phyloP scores from a whole-genome alignment of 176 grass and related monocot species.

The Bromus sterilis region DNA sequence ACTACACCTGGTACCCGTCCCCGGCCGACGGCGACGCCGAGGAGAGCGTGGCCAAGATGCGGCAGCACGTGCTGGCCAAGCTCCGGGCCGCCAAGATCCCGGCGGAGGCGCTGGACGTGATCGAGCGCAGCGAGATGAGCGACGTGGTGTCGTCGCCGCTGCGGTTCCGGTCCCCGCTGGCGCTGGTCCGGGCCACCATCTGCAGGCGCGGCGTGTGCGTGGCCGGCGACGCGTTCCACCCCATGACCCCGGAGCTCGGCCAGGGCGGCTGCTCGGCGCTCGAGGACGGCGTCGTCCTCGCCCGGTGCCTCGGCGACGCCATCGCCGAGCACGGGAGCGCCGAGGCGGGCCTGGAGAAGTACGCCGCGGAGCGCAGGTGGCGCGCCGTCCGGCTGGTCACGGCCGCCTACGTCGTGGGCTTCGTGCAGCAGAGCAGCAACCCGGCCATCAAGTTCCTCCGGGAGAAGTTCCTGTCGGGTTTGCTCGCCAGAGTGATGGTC shows the following conservation, averaged over 20 bases:
- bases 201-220: constrained; percentile 56
- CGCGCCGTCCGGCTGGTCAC: constrained; percentile 35
- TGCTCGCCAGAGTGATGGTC: constrained; percentile 23
- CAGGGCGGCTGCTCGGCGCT: constrained; percentile 66
- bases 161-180: constrained; percentile 58
- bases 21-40: constrained; percentile 32
- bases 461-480: constrained; percentile 33
- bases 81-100: constrained; percentile 24
- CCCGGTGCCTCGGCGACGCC: constrained; percentile 53
- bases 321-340: neutral
- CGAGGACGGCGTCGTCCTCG: constrained; percentile 67
- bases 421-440: constrained; percentile 50
- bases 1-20: constrained; percentile 62
- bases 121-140: constrained; percentile 67
- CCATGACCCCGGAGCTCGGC: constrained; percentile 82
- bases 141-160: constrained; percentile 48
- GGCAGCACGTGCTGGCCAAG: constrained; percentile 38
- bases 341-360: constrained; percentile 26
- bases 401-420: constrained; percentile 32
- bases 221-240: constrained; percentile 70
- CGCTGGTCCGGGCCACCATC: constrained; percentile 49
- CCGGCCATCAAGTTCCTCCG: constrained; percentile 29
- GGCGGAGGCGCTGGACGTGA: constrained; percentile 28
- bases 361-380: constrained; percentile 44
- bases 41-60: constrained; percentile 44